Base-by-base conservation (phyloP, 106 monocot species). In the Amphibolis antarctica region DNA sequence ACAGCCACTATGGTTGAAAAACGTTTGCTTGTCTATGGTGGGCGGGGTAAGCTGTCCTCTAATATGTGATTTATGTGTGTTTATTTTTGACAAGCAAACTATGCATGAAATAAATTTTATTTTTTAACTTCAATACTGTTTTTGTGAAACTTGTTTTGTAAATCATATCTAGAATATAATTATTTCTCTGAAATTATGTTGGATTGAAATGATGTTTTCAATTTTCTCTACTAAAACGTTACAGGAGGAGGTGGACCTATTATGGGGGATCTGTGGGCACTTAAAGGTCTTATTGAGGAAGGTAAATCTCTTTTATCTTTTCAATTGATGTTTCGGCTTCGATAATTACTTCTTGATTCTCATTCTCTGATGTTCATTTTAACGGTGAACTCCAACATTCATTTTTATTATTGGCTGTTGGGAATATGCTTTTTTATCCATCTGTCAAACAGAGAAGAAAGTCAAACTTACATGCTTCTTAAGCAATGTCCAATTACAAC, bases 211-310 rank as follows among this genome's bases (percentile, higher is more conserved):
- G 12, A 21, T 25, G 25, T 29, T n/a, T 43, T 20, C 4, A 3
- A 21, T 20, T 63, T 28, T 2, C 11, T 4, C 24, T 46, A 24
- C 12, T 46, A 9, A 31, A 63, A 27, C 24, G 12, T 65, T 74
- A 7, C 62, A 98, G 96, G 96, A 62, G 96, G 90, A 46, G 80
- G 80, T 72, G 96, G 96, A 59, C 80, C 83, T 71, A 98, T 98
- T 68, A 87, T 98, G 96, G 90, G 96, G 64, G 96, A 98, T 74
- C 69, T 98, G 66, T 98, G 96, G 96, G 96, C 96, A 68, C 75
- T 98, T 74, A 98, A 98, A 69, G 96, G 96, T 64, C 74, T 98
- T 28, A 83, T 91, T 69, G 87, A 87, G 68, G 89, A 98, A 87
- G 96, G 96, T 98, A 81, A 57, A 22, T 67, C 3, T 30, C n/a